These are phyloP conservation scores for Arthrobotrys conoides DNA, from an alignment of 2,329 filamentous ascomycete species.

Conservation along the genomic window DNA sequence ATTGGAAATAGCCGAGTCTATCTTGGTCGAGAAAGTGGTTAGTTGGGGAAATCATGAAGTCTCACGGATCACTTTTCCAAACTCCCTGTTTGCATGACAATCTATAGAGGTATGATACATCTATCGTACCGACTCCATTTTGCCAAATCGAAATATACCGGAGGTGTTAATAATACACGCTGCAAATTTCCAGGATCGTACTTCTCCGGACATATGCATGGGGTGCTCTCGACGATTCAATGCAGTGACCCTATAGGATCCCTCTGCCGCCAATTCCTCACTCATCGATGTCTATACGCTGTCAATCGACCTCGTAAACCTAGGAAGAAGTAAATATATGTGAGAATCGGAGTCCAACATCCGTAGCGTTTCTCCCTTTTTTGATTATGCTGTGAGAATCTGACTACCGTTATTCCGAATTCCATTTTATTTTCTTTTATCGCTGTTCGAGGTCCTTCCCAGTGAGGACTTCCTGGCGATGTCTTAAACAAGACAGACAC, in stretches of 20 bases:
- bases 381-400: background rate
- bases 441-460: constrained; percentile 37
- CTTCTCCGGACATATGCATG: constrained; percentile 29
- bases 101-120: constrained; percentile 31
- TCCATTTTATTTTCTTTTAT: constrained; percentile 34
- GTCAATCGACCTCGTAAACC: constrained; percentile 2
- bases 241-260: constrained; percentile 35
- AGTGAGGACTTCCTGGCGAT: constrained; percentile 34
- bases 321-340: constrained; percentile 53
- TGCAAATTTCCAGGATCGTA: constrained; percentile 36
- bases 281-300: constrained; percentile 16
- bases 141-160: constrained; percentile 36
- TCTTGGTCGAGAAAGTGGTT: constrained; percentile 47
- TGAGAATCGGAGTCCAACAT: background rate
- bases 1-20: constrained; percentile 57
- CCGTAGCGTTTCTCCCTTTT: constrained; percentile 41
- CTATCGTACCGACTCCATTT: constrained; percentile 23
- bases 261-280: constrained; percentile 18
- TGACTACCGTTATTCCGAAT: constrained; percentile 8
- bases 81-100: constrained; percentile 45
- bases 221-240: constrained; percentile 39
- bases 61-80: constrained; percentile 44
- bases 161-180: constrained; percentile 41
- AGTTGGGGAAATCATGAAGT: constrained; percentile 32
- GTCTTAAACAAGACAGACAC: constrained; percentile 56